Evolutionary conservation across 257 asterid species (phyloP), one percentile per base, ranked within the genome.

Genomic region (Ilex asprella): DNA sequence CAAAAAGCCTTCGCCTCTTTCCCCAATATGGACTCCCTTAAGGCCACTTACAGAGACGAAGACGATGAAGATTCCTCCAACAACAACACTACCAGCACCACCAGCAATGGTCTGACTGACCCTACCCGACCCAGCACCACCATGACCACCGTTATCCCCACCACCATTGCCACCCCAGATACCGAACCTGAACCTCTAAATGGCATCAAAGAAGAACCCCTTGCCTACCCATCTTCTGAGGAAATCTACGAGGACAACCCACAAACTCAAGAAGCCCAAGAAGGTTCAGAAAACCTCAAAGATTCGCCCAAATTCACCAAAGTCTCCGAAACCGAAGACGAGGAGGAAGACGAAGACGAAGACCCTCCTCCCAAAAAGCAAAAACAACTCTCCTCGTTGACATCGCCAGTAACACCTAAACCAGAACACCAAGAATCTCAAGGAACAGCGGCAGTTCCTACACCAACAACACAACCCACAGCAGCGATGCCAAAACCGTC

Each of bases 301-400:
- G 65, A 27, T 7, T 70, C 75, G 46, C 66, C 72, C 32, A 49
- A 78, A 61, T 72, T 74, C 72, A 53, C 82, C 69, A 27, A 72
- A 21, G 72, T 65, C 56, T 68, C 79, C 12, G 85, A 79, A 15
- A 81, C 74, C 5, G 80, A 76, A 27, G 89, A 71, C 0, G 73
- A 62, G 0, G 76, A 62, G 1, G 89, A 72, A 1, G 88, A 76
- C 2, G 90, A 78, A 44, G 89, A 70, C 16, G 84, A 73, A 30
- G 90, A 79, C 41, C 86, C 85, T 30, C 75, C 82, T 1, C 60
- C 81, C 31, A 86, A 84, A 80, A 86, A 86, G 81, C 88, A 79
- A 65, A 86, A 83, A 65, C 83, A 76, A 39, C 77, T 77, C 14
- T 73, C 87, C 58, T 74, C 79, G 3, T 50, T 72, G 43, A 55